Conservation (phyloP, 2,329 filamentous ascomycete species). For the Neonectria coccinea region DNA sequence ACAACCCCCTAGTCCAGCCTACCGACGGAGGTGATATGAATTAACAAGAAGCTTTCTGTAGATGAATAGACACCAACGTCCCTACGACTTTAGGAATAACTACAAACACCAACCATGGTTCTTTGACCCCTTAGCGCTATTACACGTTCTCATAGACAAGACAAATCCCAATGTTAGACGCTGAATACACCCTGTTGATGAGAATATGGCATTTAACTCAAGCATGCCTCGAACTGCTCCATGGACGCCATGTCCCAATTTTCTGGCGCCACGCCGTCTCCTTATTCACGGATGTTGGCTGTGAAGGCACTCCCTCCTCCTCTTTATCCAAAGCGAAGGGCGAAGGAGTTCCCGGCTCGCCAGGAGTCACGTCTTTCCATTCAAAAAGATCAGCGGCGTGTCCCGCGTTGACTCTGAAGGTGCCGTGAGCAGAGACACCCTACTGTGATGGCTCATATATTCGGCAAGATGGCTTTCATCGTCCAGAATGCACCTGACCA, state of each 20-base stretch:
- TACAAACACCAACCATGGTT: neutral
- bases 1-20: neutral
- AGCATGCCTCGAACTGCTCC: neutral
- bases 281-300: neutral
- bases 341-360: neutral
- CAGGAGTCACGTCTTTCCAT: neutral
- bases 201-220: neutral
- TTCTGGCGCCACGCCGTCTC: neutral
- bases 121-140: neutral
- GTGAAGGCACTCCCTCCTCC: neutral
- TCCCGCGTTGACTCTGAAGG: neutral
- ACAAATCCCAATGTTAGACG: neutral
- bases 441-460: neutral
- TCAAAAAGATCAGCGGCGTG: neutral
- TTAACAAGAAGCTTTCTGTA: neutral
- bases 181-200: neutral
- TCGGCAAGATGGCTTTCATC: neutral
- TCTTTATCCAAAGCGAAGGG: no score
- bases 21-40: neutral
- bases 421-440: neutral
- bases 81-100: neutral
- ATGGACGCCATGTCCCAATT: neutral
- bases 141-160: neutral
- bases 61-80: conserved; percentile 3
- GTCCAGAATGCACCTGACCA: neutral